A percentile compares a stretch with the other conserved stretches of the same genome.
These are phyloP conservation scores for Alternaria arbusti DNA, from an alignment of 2,329 filamentous ascomycete genomes.

Conservation along the genomic window DNA sequence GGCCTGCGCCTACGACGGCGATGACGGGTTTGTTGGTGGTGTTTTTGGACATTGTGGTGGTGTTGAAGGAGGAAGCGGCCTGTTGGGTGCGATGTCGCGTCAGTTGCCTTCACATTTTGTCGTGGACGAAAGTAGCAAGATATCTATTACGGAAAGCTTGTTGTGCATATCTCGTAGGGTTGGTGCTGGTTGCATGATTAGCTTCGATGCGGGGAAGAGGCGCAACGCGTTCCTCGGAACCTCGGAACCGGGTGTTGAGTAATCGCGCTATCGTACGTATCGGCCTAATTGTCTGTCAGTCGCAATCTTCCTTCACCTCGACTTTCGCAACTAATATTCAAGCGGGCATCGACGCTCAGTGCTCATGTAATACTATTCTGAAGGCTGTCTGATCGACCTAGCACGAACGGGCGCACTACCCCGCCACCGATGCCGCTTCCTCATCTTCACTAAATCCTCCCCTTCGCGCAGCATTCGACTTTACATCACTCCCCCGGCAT, in stretches of 20 bases:
- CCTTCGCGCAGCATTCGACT: too few species aligned
- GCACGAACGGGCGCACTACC: too few species aligned
- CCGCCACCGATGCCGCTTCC: too few species aligned
- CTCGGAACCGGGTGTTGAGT: neutral
- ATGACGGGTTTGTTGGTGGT: constrained; percentile 20
- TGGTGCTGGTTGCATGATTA: neutral
- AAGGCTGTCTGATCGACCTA: too few species aligned
- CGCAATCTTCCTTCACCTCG: too few species aligned
- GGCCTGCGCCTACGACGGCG: constrained; percentile 30
- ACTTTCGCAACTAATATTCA: too few species aligned
- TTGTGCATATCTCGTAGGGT: neutral
- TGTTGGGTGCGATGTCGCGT: neutral
- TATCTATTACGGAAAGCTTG: neutral
- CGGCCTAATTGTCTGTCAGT: neutral
- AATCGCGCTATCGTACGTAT: neutral
- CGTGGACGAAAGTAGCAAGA: too few species aligned
- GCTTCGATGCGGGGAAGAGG: neutral
- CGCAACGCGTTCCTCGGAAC: neutral
- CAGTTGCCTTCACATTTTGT: neutral
- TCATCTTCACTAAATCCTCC: too few species aligned
- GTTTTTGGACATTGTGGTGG: constrained; percentile 8
- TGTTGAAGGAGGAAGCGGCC: neutral
- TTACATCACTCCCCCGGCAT: too few species aligned
- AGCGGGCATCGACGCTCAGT: too few species aligned
- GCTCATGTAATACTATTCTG: too few species aligned